These are phyloP conservation scores for Thalassiosira hispida DNA, from an alignment of 352 stramenopile genomes.

Conservation along the genomic window DNA sequence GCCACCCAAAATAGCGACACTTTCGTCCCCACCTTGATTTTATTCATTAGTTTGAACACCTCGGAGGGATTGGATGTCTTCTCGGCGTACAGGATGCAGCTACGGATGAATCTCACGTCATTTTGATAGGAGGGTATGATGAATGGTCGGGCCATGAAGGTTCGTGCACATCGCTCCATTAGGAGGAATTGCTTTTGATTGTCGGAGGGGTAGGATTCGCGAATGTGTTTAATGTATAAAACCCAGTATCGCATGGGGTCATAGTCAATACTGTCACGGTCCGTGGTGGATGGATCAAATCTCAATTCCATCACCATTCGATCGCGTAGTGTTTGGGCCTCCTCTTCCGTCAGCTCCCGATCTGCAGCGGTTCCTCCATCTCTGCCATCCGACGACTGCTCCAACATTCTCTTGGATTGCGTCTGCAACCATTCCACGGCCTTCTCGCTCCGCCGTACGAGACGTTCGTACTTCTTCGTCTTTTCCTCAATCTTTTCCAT, in stretches of 20 bases:
- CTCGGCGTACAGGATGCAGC: slow-evolving; percentile 82
- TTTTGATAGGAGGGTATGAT: slow-evolving; percentile 62
- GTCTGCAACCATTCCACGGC: slow-evolving; percentile 46
- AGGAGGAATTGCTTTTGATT: slow-evolving; percentile 77
- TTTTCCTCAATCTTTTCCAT: slow-evolving; percentile 33
- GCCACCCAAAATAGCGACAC: slow-evolving; percentile 81
- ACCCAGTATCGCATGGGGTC: slow-evolving; percentile 80
- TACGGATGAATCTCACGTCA: slow-evolving; percentile 75
- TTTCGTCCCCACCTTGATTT: slow-evolving; percentile 68
- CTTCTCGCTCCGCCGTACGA: slow-evolving; percentile 39
- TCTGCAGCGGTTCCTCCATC: background rate
- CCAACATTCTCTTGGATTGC: slow-evolving; percentile 3
- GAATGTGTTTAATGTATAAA: slow-evolving; percentile 80
- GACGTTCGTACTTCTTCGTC: slow-evolving; percentile 49
- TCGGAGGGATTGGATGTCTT: slow-evolving; percentile 67
- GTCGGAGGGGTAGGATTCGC: slow-evolving; percentile 71
- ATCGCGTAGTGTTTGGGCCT: slow-evolving; percentile 12
- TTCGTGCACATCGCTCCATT: slow-evolving; percentile 76
- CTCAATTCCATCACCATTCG: slow-evolving; percentile 30
- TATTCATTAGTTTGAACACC: slow-evolving; percentile 80
- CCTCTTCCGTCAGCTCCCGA: slow-evolving; percentile 28
- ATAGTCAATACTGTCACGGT: slow-evolving; percentile 42
- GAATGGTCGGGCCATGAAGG: slow-evolving; percentile 59
- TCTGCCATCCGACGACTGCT: background rate
- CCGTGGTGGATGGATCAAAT: slow-evolving; percentile 26